Conservation (phyloP, 2,329 filamentous ascomycete genomes). For the Colletotrichum sp. region DNA sequence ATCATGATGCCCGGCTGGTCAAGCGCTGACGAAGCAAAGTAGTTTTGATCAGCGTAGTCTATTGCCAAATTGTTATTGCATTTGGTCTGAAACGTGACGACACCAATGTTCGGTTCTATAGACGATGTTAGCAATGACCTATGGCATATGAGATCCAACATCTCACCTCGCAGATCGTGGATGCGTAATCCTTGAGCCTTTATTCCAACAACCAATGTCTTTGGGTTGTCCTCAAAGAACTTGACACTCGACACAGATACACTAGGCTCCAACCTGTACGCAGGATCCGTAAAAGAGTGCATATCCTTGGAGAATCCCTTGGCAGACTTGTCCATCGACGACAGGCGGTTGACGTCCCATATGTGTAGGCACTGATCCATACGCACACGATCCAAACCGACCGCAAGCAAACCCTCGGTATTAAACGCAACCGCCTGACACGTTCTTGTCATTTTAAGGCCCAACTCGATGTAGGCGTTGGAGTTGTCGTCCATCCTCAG, state of each 20-base stretch:
- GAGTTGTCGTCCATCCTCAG: slow-evolving; percentile 74
- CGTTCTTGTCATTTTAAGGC: slow-evolving; percentile 75
- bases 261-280: slow-evolving; percentile 65
- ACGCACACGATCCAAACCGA: slow-evolving; percentile 79
- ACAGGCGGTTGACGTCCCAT: slow-evolving; percentile 75
- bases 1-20: slow-evolving; percentile 77
- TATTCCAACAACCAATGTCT: slow-evolving; percentile 77
- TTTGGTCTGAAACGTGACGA: slow-evolving; percentile 67
- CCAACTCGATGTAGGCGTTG: slow-evolving; percentile 68
- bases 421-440: slow-evolving; percentile 86
- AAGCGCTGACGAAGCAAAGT: slow-evolving; percentile 80
- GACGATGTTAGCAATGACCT: slow-evolving; percentile 23
- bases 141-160: background rate
- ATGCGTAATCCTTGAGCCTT: slow-evolving; percentile 77
- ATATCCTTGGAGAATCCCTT: slow-evolving; percentile 56
- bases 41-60: slow-evolving; percentile 81
- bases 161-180: slow-evolving; percentile 76
- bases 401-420: slow-evolving; percentile 72
- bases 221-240: slow-evolving; percentile 79
- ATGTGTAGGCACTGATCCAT: slow-evolving; percentile 85
- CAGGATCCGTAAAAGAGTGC: slow-evolving; percentile 58
- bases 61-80: slow-evolving; percentile 77
- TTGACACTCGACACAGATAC: slow-evolving; percentile 83
- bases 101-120: slow-evolving; percentile 51
- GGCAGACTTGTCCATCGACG: slow-evolving; percentile 48